Conservation (phyloP, 202 grass and related monocot species). For the Tripidium arundinaceum region DNA sequence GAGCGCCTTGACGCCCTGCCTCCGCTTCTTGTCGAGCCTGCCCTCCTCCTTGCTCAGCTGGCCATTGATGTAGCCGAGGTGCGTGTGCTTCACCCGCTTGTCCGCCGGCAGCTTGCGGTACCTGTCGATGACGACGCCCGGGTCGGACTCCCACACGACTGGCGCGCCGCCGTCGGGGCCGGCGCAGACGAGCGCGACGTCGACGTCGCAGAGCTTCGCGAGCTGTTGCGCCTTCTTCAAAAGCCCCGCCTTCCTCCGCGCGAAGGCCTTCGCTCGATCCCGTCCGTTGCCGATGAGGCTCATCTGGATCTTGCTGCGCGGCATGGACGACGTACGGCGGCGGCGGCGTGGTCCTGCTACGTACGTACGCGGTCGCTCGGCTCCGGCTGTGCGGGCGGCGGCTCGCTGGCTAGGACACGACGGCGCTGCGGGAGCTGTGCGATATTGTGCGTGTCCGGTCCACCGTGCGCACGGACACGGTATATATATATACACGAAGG, state of each 20-base stretch:
- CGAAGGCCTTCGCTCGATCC: background rate
- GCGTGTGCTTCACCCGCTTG: constrained; percentile 27
- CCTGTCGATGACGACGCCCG: constrained; percentile 21
- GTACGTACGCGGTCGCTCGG: background rate
- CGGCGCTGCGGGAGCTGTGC: background rate
- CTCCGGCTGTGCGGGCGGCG: too few relatives aligned
- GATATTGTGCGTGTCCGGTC: background rate
- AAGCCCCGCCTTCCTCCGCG: constrained; percentile 5
- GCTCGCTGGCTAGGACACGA: background rate
- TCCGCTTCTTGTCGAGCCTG: constrained; percentile 17
- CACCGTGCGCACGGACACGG: background rate
- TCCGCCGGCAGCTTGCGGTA: constrained; percentile 28
- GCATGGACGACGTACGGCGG: background rate
- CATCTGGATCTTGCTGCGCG: constrained; percentile 1
- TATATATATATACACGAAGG: background rate
- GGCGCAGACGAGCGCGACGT: constrained; percentile 15
- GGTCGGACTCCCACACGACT: background rate
- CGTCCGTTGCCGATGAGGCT: background rate
- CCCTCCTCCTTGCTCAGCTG: constrained; percentile 11
- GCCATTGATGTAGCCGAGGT: background rate
- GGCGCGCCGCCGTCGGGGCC: background rate
- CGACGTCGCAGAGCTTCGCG: constrained; percentile 8
- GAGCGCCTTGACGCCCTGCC: background rate
- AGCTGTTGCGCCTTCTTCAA: constrained; percentile 26
- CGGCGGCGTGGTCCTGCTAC: background rate